phyloP scores from a whole-genome alignment of 164 flowering plant species.

The Liquidambar formosana region DNA sequence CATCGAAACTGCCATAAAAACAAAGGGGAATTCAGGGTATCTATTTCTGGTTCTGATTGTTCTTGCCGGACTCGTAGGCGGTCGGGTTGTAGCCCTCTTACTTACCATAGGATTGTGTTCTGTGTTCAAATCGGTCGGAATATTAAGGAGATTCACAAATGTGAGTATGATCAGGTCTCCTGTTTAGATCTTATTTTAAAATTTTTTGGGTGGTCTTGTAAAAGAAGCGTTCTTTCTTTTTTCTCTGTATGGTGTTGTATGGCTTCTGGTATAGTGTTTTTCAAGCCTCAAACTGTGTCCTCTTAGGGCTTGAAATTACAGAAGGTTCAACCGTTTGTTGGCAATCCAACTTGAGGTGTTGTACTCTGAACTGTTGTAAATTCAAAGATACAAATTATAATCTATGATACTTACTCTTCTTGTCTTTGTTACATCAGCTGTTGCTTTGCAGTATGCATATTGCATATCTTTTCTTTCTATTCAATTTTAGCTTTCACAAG shows the following conservation, averaged over 20 bases:
- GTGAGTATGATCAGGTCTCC: no score
- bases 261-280: background rate
- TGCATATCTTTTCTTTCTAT: background rate
- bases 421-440: background rate
- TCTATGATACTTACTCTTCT: no score
- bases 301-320: background rate
- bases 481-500: background rate
- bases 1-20: conserved; percentile 4
- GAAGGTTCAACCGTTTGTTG: conserved; percentile 27
- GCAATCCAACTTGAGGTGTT: conserved; percentile 15
- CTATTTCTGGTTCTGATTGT: conserved; percentile 32
- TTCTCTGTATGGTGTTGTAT: conserved; percentile 7
- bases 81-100: conserved; percentile 44
- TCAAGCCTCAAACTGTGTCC: background rate
- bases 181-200: no score
- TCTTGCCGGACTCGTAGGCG: conserved; percentile 52
- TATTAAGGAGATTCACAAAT: conserved; percentile 1
- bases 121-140: conserved; percentile 19
- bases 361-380: conserved; percentile 10
- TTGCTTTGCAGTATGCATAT: background rate
- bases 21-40: conserved; percentile 19
- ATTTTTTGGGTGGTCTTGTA: background rate
- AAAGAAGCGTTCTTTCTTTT: conserved; percentile 4
- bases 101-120: conserved; percentile 36
- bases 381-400: conserved; percentile 1